These are phyloP conservation scores for Aspergillus steynii DNA, from an alignment of 495 filamentous ascomycete species.

Conservation along the genomic window DNA sequence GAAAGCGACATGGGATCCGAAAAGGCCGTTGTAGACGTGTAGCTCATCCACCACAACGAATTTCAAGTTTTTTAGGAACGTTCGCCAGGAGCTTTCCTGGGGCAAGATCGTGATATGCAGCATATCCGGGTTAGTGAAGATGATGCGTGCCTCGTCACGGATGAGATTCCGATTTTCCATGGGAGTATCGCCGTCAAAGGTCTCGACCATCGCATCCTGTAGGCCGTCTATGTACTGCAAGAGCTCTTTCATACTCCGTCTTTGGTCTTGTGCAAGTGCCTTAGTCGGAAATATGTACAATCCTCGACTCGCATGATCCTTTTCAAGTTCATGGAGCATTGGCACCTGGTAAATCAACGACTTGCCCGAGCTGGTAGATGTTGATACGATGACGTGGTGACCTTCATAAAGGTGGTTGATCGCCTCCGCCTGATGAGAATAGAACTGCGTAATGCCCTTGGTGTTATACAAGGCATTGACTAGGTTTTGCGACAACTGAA, in stretches of 20 bases:
- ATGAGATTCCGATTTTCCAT: slow-evolving; percentile 76
- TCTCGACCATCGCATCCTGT: slow-evolving; percentile 79
- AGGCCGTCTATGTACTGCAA: slow-evolving; percentile 75
- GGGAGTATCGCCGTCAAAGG: slow-evolving; percentile 93
- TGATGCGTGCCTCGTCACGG: slow-evolving; percentile 85
- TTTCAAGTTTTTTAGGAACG: slow-evolving; percentile 82
- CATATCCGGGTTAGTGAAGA: slow-evolving; percentile 99
- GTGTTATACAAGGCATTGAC: slow-evolving; percentile 96
- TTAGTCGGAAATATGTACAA: slow-evolving; percentile 99
- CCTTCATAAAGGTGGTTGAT: slow-evolving; percentile 87
- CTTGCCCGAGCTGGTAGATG: slow-evolving; percentile 95
- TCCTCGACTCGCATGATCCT: slow-evolving; percentile 72
- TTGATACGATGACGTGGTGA: slow-evolving; percentile 87
- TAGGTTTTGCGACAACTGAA: slow-evolving; percentile 82
- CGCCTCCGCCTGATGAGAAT: slow-evolving; percentile 91
- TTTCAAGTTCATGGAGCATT: slow-evolving; percentile 84
- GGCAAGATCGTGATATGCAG: slow-evolving; percentile 93
- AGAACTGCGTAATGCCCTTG: slow-evolving; percentile 80
- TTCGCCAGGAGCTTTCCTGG: slow-evolving; percentile 85
- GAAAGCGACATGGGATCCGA: slow-evolving; percentile 91
- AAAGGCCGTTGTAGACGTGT: slow-evolving; percentile 94
- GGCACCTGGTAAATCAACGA: slow-evolving; percentile 96
- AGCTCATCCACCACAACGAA: slow-evolving; percentile 90
- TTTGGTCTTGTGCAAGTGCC: slow-evolving; percentile 93
- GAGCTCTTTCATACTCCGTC: slow-evolving; percentile 82